Evolutionary conservation across 1,284 basidiomycete genomes (phyloP).

Genomic region (Singerocomus inundabilis): DNA sequence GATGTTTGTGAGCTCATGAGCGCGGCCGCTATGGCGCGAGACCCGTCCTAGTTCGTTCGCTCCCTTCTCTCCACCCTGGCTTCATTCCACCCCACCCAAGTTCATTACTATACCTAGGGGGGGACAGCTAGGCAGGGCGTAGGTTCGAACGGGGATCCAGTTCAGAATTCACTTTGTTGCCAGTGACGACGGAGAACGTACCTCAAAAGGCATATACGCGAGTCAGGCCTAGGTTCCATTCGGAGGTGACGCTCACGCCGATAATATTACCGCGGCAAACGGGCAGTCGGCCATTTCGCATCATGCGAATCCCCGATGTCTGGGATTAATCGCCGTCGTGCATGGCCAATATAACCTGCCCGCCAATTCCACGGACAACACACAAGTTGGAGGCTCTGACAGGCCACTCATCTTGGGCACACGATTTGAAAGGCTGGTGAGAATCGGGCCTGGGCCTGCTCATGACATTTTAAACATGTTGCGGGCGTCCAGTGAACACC

Average conservation of each 20-base stretch:
- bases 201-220: constrained; percentile 13
- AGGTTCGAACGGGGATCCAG: constrained; percentile 20
- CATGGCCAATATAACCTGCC: constrained; percentile 5
- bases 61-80: constrained; percentile 2
- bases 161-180: constrained; percentile 28
- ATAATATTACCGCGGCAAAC: constrained; percentile 22
- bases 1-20: constrained; percentile 16
- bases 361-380: constrained; percentile 8
- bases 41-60: constrained; percentile 14
- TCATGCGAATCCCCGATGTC: constrained; percentile 27
- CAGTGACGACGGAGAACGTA: constrained; percentile 24
- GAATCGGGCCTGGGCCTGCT: constrained; percentile 12
- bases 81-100: constrained; percentile 17
- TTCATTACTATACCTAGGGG: not conserved
- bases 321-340: constrained; percentile 24
- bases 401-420: not conserved
- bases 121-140: constrained; percentile 2
- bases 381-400: constrained; percentile 9
- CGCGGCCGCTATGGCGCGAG: constrained; percentile 19
- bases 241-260: constrained; percentile 1
- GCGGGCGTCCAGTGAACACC: not conserved
- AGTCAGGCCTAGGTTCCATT: constrained; percentile 4
- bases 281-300: constrained; percentile 5
- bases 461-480: not conserved
- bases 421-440: constrained; percentile 2